Evolutionary conservation across 768 basidiomycete genomes (phyloP), one percentile per base, ranked within the genome.

Genomic region (Naganishia randhawae): DNA sequence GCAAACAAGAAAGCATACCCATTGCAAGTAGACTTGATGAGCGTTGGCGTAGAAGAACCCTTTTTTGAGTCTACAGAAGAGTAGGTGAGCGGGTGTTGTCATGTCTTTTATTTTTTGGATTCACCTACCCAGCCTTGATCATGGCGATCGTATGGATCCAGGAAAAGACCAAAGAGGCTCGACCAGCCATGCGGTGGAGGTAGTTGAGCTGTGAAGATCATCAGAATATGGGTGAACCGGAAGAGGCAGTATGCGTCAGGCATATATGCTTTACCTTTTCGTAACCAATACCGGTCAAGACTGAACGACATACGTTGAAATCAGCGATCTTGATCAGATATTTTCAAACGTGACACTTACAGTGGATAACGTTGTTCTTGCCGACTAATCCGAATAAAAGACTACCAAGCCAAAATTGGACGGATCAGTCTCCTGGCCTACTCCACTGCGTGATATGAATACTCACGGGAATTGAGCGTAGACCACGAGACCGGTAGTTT

Each of bases 281-380:
- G 67, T 86, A 85, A 10, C 83, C 77, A 39, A 86, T 76, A 4
- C 86, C 85, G 13, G 84, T 86, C 54, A 85, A 57, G 73, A 52
- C 69, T 70, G 50, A 32, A 11, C n/a, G 22, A 14, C 14, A 22
- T 14, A 19, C n/a, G 2, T 19, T 22, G 17, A 7, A 7, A 25
- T 22, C 29, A 52, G 27, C 35, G 22, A 66, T 35, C 16, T 14
- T 11, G 22, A 2, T 19, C 1, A 8, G 45, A 50, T 6, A 17
- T 33, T 13, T 50, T 9, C 6, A 2, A 48, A n/a, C 9, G 65
- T 22, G 51, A 9, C 17, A 39, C 68, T 32, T 48, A 69, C 61
- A 54, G 3, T 52, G 63, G 48, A 65, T 64, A 29, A 63, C 63
- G 52, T 69, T 64, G 63, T 69, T 63, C 53, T 64, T 63, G 35